A percentile compares a stretch with the other conserved stretches of the same genome.
phyloP scores from a whole-genome alignment of 1,284 basidiomycete species.

The Fomitopsis palustris region DNA sequence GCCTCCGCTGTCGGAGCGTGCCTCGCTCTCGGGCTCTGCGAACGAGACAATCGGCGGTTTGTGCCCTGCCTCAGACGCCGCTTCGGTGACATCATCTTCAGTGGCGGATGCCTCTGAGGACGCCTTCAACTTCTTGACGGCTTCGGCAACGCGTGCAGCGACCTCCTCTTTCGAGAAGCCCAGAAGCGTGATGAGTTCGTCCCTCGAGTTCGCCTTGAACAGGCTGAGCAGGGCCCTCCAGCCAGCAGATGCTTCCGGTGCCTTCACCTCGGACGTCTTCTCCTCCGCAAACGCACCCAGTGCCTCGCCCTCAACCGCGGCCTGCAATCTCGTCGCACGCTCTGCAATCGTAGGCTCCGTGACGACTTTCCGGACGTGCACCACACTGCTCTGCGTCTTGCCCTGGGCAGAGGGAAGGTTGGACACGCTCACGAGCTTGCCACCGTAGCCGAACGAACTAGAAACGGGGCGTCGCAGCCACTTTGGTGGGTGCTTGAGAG shows the following conservation, averaged over 20 bases:
- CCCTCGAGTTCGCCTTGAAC: constrained; percentile 86
- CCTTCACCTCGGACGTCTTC: constrained; percentile 37
- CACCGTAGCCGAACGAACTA: constrained; percentile 91
- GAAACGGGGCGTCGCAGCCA: constrained; percentile 90
- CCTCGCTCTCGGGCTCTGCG: constrained; percentile 58
- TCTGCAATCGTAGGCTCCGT: constrained; percentile 80
- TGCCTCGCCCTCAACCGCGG: constrained; percentile 60
- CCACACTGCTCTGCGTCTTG: constrained; percentile 74
- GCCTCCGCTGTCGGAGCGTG: constrained; percentile 26
- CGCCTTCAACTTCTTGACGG: constrained; percentile 71
- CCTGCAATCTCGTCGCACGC: constrained; percentile 71
- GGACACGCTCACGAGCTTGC: constrained; percentile 77
- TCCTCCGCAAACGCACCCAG: constrained; percentile 68
- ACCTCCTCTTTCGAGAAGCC: constrained; percentile 93
- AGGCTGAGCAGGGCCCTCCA: constrained; percentile 92
- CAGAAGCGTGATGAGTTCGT: constrained; percentile 88
- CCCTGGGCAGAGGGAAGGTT: constrained; percentile 73
- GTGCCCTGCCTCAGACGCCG: constrained; percentile 35
- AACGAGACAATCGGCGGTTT: constrained; percentile 73
- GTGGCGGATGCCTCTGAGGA: constrained; percentile 28
- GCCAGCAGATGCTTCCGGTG: constrained; percentile 46
- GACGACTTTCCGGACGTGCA: constrained; percentile 74
- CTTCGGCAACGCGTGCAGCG: constrained; percentile 75
- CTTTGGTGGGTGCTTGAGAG: constrained; percentile 89
- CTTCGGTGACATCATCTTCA: constrained; percentile 38